Evolutionary conservation across 495 filamentous ascomycete genomes (phyloP).

Genomic region (Aspergillus panamensis): DNA sequence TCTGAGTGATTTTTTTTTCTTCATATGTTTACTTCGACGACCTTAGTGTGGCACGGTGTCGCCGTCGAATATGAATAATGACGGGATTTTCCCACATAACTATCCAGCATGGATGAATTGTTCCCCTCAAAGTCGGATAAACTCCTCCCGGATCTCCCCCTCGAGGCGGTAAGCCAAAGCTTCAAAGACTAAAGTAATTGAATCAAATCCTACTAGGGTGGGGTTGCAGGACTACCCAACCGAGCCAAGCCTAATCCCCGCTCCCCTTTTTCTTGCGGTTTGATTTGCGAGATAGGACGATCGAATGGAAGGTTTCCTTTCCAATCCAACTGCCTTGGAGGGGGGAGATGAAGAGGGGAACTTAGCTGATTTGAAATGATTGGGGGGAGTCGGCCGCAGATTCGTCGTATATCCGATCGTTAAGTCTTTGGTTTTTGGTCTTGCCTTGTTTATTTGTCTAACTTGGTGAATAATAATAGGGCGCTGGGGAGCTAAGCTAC

Average conservation of each 20-base stretch:
- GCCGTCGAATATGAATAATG: neutral
- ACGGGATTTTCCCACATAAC: neutral
- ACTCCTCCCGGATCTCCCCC: neutral
- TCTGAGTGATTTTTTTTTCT: no score
- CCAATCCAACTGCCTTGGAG: neutral
- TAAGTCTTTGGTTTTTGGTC: neutral
- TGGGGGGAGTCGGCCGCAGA: neutral
- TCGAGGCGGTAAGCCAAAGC: neutral
- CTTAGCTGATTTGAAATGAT: neutral
- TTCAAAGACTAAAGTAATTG: neutral
- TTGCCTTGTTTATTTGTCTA: neutral
- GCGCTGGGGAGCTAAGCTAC: neutral
- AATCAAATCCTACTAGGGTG: neutral
- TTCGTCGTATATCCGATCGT: conserved; percentile 4
- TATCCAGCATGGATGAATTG: neutral
- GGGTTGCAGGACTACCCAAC: neutral
- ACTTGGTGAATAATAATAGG: no score
- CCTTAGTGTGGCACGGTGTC: no score
- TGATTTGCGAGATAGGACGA: neutral
- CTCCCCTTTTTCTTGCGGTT: neutral
- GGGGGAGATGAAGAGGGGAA: neutral
- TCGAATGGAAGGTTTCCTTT: neutral
- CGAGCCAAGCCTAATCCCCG: neutral
- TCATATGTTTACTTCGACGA: no score
- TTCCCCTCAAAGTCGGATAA: neutral